Evolutionary conservation across 257 asterid species (phyloP).

Genomic region (Solanum piurae): DNA sequence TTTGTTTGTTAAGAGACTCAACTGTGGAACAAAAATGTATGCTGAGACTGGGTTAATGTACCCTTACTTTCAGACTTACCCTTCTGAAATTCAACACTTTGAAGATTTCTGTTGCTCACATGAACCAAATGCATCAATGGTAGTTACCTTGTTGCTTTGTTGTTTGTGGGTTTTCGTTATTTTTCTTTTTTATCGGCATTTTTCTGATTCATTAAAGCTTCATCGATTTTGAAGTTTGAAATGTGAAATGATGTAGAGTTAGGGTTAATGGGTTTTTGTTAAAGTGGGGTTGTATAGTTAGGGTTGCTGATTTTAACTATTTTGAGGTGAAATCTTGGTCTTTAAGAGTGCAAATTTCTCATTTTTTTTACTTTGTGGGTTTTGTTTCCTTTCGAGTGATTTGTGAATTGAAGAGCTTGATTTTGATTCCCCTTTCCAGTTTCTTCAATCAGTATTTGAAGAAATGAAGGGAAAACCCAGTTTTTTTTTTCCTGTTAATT

Average conservation of each 20-base stretch:
- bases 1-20: background rate
- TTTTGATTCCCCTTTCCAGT: background rate
- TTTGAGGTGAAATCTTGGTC: background rate
- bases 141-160: conserved; percentile 1
- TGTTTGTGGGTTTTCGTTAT: background rate
- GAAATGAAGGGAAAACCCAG: background rate
- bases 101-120: conserved; percentile 45
- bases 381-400: background rate
- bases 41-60: conserved; percentile 57
- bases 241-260: background rate
- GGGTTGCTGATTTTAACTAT: background rate
- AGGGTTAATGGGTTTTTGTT: background rate
- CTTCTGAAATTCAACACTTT: conserved; percentile 50
- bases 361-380: background rate
- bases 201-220: background rate
- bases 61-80: conserved; percentile 52
- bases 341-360: background rate
- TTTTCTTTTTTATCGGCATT: background rate
- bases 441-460: background rate
- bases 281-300: background rate
- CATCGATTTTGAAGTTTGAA: conserved; percentile 7
- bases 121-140: conserved; percentile 50
- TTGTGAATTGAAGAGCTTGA: background rate
- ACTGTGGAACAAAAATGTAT: conserved; percentile 36
- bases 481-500: background rate